Evolutionary conservation across 495 filamentous ascomycete genomes (phyloP), one percentile per base, ranked within the genome.

Genomic region (Platismatia glauca): DNA sequence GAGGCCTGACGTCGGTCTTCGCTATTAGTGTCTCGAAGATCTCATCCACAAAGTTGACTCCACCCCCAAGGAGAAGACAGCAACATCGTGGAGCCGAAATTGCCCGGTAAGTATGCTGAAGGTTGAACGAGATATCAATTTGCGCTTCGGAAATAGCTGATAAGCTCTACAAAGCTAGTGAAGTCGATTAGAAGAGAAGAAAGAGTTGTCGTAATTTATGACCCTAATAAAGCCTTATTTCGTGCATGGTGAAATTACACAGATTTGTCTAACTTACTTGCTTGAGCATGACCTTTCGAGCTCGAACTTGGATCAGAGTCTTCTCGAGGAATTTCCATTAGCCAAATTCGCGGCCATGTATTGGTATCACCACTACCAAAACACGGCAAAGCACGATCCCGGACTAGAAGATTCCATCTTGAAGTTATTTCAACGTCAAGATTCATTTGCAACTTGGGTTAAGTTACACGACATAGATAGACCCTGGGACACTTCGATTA

Each of bases 201-300:
- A n/a, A n/a, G n/a, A n/a, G n/a, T n/a, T n/a, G n/a, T n/a, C n/a
- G n/a, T n/a, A n/a, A n/a, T n/a, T n/a, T n/a, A n/a, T n/a, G n/a
- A n/a, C n/a, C n/a, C n/a, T n/a, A n/a, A n/a, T n/a, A n/a, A n/a
- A n/a, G n/a, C n/a, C n/a, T n/a, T n/a, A n/a, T n/a, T n/a, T n/a
- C n/a, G n/a, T n/a, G n/a, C 65, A 75, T 62, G 29, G 38, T 15
- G 69, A 72, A 57, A 68, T 76, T 58, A 65, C 71, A 31, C 60
- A 64, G 20, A 68, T 71, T 15, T 76, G 73, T 63, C 62, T 74
- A n/a, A 67, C 65, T 33, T 76, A 74, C 57, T 62, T 76, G 22
- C 57, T 74, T 39, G 71, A 75, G 16, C 63, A 63, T 63, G 29
- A 35, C 31, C 61, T 73, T 33, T 70, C 66, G 27, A 58, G 13